Evolutionary conservation across 2,329 filamentous ascomycete species (phyloP), one percentile per base, ranked within the genome.

Genomic region (Neonectria sp.): DNA sequence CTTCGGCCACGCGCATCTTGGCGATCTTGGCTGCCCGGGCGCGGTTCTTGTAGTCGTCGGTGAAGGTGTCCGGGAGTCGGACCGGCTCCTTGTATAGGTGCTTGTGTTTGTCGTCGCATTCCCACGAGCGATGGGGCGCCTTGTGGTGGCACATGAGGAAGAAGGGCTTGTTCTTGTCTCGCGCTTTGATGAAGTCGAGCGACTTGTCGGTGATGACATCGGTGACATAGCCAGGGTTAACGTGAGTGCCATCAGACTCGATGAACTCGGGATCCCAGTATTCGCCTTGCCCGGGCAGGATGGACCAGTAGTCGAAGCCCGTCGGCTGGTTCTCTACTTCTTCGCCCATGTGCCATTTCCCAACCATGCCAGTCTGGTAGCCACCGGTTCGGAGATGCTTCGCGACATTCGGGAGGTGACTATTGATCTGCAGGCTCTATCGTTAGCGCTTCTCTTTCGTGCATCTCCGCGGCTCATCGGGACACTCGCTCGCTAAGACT

Each of bases 71-170:
- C 0, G 86, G 86, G 0, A 88, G 70, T 12, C 77, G 77, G 49
- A 87, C 76, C 1, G 80, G 81, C 9, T 87, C 82, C 1, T 75
- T 79, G 73, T 88, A 88, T 2, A 88, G 74, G 51, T 82, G 45
- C 63, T 83, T 84, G 74, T 88, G 84, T 67, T 85, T 85, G 6
- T 79, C 70, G 64, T 88, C 78, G 60, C 78, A 86, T 69, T 88
- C 85, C 86, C 86, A 88, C 15, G 79, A 82, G 4, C 85, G 79
- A 68, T 88, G 86, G 0, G 86, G 86, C 1, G 86, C 86, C 69
- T 88, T 88, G 73, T 88, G 86, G 68, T 88, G 86, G 71, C 85
- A 88, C 86, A 88, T 88, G 49, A 86, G 70, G 71, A 87, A 88
- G 75, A 88, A 88, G 0, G 85, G 85, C 63, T 78, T 78, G 46